Conservation (phyloP, 495 filamentous ascomycete genomes). For the Chaetomium fimeti region DNA sequence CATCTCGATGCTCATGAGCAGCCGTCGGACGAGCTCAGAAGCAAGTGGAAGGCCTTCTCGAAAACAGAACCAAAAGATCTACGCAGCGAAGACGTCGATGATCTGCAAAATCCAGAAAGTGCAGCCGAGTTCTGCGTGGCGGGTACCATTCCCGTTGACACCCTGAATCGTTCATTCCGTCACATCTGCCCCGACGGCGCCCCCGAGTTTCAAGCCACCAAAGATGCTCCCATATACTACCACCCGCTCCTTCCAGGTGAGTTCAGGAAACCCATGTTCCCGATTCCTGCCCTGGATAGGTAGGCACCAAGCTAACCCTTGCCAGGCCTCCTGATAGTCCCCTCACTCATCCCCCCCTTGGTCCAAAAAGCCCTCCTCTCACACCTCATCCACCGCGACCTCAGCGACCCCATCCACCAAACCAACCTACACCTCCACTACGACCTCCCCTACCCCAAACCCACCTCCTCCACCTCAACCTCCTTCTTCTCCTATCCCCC, state of each 20-base stretch:
- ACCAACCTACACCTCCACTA: constrained; percentile 89
- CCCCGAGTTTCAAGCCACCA: constrained; percentile 24
- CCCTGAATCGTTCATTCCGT: constrained; percentile 40
- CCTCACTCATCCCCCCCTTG: constrained; percentile 63
- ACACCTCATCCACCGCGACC: constrained; percentile 73
- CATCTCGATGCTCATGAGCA: constrained; percentile 67
- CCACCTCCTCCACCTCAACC: neutral
- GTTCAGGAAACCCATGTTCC: constrained; percentile 3
- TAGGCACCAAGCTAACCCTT: neutral
- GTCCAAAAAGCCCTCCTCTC: constrained; percentile 67
- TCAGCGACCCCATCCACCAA: constrained; percentile 68
- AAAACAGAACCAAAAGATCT: constrained; percentile 45
- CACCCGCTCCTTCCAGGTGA: constrained; percentile 44
- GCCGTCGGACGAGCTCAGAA: constrained; percentile 63
- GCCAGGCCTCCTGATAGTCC: constrained; percentile 71
- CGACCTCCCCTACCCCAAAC: constrained; percentile 63
- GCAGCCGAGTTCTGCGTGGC: constrained; percentile 37
- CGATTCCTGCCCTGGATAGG: neutral
- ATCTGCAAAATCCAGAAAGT: constrained; percentile 36
- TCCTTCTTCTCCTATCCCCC: constrained; percentile 52
- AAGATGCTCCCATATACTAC: constrained; percentile 39
- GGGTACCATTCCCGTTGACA: constrained; percentile 39
- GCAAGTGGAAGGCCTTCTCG: constrained; percentile 59
- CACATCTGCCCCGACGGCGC: constrained; percentile 30
- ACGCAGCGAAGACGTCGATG: constrained; percentile 43